Evolutionary conservation across 208 protist genomes (phyloP), one percentile per base, ranked within the genome.

Genomic region (Leishmania aethiopica): DNA sequence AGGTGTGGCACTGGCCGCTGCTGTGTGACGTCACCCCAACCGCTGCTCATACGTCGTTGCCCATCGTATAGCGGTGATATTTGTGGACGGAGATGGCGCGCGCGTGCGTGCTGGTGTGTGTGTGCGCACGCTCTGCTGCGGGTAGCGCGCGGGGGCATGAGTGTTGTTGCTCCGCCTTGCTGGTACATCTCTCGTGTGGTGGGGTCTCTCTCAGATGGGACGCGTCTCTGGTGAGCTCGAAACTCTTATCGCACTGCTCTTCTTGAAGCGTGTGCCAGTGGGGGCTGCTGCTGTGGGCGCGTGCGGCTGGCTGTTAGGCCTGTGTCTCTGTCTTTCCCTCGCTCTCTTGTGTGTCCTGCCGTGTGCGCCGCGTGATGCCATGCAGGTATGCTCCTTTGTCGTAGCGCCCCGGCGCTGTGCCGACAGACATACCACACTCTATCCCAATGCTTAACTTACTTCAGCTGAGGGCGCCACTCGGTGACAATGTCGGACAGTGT

Each of bases 341-440:
- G 51, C 11, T 42, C 32, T 59, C 45, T 19, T 45, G n/a, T 66
- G 71, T 47, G 45, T 8, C 15, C 57, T 3, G 1, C n/a, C 19
- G 28, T 35, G 47, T 10, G 37, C 57, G 69, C 81, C 71, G 17
- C 69, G 60, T 84, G 81, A 84, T 84, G 81, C 72, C 42, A 81
- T 72, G 60, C 76, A 80, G 82, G 82, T 85, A 85, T 81, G 82
- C 82, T 85, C 77, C 82, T 85, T 85, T 85, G 82, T 75, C 82
- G 53, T 72, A 85, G 82, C 77, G 75, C 75, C 70, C 2, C 74
- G 25, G 66, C 47, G 77, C 66, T 49, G 75, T 62, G 82, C 77
- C 69, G 82, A 81, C 22, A 81, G 42, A 85, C 76, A 75, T 81
- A 85, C 82, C 77, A 69, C 45, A 69, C 15, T 60, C 35, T 51